Evolutionary conservation across 2,329 filamentous ascomycete genomes (phyloP), one percentile per base, ranked within the genome.

Genomic region (Bipolaris oryzae): DNA sequence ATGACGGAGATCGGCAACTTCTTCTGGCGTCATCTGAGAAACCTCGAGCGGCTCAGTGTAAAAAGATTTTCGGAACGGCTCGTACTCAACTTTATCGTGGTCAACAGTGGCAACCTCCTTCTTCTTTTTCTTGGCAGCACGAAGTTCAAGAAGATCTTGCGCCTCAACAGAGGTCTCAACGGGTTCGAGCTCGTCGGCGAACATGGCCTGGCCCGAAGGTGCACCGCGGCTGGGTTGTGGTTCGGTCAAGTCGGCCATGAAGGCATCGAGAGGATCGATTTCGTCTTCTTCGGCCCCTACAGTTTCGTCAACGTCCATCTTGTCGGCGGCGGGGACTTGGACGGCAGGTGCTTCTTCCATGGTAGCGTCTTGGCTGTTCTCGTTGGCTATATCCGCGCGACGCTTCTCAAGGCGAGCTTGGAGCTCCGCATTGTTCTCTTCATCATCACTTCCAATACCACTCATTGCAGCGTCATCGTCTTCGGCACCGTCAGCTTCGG

Each of bases 181-280:
- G 13, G 84, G 81, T 57, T 96, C 92, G 60, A 96, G 89, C 58
- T 87, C 84, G 53, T 96, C 93, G 58, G 89, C 91, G 74, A 96
- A 96, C 68, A 97, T 90, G 7, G 93, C 87, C 74, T 96, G 88
- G 1, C 91, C 91, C 68, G 91, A 87, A 53, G 88, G 86, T 42
- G 81, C 65, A 60, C 82, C 82, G 45, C 78, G 80, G 60, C 48
- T 74, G 47, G 75, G 75, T 50, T 76, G 59, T 9, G 63, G 43
- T 45, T 72, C 69, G 53, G 68, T 41, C 47, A 89, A 81, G 58
- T 84, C 86, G 50, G 87, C 89, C 95, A 99, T 99, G 79, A 96
- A 99, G n/a, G 92, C 94, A 78, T 99, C 95, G 35, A 99, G 81
- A 7, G 95, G 92, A 74, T 99, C 95, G 34, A 95, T 79, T 31